Conservation (phyloP, 2,329 filamentous ascomycete genomes). For the Rhytidhysteron rufulum region DNA sequence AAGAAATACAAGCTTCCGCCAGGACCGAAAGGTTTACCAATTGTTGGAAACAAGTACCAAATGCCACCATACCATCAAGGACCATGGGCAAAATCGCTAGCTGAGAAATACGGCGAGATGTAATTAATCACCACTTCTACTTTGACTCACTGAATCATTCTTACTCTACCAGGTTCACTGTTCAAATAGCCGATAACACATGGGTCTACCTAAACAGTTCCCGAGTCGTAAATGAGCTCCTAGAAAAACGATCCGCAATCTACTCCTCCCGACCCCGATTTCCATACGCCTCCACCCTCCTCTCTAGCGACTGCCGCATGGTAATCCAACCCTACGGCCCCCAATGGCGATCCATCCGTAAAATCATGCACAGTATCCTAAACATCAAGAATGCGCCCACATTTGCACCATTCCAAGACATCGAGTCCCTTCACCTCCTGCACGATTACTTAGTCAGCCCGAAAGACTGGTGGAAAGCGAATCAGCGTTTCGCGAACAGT, state of each 20-base stretch:
- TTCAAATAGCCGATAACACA: slow-evolving; percentile 1
- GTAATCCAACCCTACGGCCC: slow-evolving; percentile 27
- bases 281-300: slow-evolving; percentile 19
- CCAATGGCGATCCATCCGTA: slow-evolving; percentile 23
- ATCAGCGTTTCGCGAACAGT: slow-evolving; percentile 20
- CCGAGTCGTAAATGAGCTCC: slow-evolving; percentile 11
- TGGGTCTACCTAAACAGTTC: slow-evolving; percentile 18
- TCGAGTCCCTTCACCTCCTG: slow-evolving; percentile 23
- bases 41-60: slow-evolving; percentile 3
- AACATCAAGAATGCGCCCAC: slow-evolving; percentile 16
- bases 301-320: slow-evolving; percentile 25
- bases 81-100: slow-evolving; percentile 1
- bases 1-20: neutral
- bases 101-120: slow-evolving; percentile 2
- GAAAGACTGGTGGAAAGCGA: slow-evolving; percentile 17
- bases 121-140: neutral
- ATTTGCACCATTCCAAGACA: slow-evolving; percentile 29
- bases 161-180: slow-evolving; percentile 2
- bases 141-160: neutral
- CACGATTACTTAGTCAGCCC: slow-evolving; percentile 21
- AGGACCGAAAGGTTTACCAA: neutral
- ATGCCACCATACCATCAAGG: neutral
- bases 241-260: slow-evolving; percentile 14
- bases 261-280: slow-evolving; percentile 15
- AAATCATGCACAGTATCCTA: slow-evolving; percentile 31